phyloP scores from a whole-genome alignment of 2,329 filamentous ascomycete species.

The Curvularia sp. region DNA sequence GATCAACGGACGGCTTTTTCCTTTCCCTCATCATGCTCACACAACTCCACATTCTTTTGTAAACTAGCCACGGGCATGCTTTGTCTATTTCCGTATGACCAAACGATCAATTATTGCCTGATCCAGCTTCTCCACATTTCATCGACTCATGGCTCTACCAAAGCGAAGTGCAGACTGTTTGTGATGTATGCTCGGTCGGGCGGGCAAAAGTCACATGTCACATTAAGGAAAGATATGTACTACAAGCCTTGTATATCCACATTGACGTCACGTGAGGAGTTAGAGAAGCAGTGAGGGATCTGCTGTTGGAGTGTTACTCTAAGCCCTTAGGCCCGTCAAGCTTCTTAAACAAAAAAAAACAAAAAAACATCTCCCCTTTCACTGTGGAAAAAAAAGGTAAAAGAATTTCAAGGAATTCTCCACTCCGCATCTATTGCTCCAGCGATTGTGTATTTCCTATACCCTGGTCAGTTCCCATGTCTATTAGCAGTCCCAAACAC shows the following conservation, averaged over 20 bases:
- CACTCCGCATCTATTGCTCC: no score
- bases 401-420: no score
- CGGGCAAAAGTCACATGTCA: neutral
- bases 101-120: neutral
- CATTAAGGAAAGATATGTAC: neutral
- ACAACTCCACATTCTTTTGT: neutral
- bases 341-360: no score
- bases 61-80: neutral
- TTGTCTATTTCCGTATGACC: neutral
- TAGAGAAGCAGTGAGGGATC: neutral
- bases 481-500: no score
- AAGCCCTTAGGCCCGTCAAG: no score
- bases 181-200: neutral
- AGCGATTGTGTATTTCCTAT: no score
- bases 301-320: neutral
- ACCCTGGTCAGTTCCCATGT: no score
- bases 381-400: no score
- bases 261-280: neutral
- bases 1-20: neutral
- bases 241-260: neutral
- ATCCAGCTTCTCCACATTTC: neutral
- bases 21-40: no score
- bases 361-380: no score
- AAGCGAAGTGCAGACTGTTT: neutral
- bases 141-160: neutral